Evolutionary conservation across 1,284 basidiomycete genomes (phyloP).

Genomic region (Pseudozyma tsukubaensis): DNA sequence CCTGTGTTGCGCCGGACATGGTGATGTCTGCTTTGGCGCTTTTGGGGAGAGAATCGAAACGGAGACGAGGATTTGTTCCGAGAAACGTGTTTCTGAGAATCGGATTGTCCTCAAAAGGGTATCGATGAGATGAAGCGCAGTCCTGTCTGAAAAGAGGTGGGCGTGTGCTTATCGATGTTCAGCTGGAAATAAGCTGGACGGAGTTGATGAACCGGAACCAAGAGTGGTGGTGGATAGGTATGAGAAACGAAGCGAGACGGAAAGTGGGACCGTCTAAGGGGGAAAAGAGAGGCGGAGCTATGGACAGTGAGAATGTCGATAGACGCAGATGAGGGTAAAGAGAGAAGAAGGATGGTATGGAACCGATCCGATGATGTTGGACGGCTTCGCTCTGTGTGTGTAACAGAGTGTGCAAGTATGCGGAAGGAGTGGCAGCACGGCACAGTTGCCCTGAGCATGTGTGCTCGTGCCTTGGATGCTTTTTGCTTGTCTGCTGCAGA

Average conservation of each 20-base stretch:
- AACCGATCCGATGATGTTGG: neutral
- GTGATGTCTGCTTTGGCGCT: conserved; percentile 8
- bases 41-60: conserved; percentile 5
- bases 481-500: neutral
- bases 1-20: conserved; percentile 42
- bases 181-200: conserved; percentile 13
- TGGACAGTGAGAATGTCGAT: conserved; percentile 18
- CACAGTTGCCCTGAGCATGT: too few species aligned
- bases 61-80: neutral
- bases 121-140: conserved; percentile 6
- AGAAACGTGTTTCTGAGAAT: neutral
- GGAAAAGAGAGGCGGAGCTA: conserved; percentile 9
- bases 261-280: neutral
- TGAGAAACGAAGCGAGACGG: neutral
- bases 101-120: too few species aligned
- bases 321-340: conserved; percentile 17
- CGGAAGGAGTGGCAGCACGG: too few species aligned
- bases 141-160: neutral
- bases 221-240: conserved; percentile 32
- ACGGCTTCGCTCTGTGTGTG: neutral
- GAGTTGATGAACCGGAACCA: conserved; percentile 12
- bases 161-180: conserved; percentile 13
- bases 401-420: too few species aligned
- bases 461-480: neutral
- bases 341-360: conserved; percentile 2